Evolutionary conservation across 2,329 filamentous ascomycete species (phyloP).

Genomic region (Cercospora sp.): DNA sequence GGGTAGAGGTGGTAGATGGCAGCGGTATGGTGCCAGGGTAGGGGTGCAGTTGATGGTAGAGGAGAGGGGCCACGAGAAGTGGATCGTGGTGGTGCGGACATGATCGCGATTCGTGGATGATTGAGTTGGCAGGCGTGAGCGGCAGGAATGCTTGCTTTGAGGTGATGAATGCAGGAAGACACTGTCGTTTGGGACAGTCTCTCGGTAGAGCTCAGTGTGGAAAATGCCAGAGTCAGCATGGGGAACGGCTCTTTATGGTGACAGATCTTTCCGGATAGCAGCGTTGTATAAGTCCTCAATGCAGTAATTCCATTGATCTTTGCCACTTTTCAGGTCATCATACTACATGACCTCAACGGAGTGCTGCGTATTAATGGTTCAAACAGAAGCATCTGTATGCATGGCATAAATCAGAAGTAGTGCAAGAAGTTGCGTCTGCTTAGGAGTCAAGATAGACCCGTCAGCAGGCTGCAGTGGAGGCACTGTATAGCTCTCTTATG

Average conservation of each 20-base stretch:
- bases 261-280: background rate
- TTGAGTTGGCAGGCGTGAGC: background rate
- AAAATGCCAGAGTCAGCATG: background rate
- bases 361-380: background rate
- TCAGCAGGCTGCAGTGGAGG: too few species aligned
- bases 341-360: background rate
- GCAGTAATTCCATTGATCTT: background rate
- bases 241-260: background rate
- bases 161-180: background rate
- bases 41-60: background rate
- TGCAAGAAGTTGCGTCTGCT: too few species aligned
- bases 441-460: too few species aligned
- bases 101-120: background rate
- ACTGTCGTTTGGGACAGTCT: background rate
- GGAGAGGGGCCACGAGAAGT: background rate
- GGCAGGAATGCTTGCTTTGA: background rate
- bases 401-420: too few species aligned
- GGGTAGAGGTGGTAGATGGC: constrained; percentile 50
- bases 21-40: constrained; percentile 47
- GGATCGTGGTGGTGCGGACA: background rate
- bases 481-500: too few species aligned
- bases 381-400: background rate
- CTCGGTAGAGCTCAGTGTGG: background rate
- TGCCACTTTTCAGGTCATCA: background rate
- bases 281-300: background rate